phyloP scores from a whole-genome alignment of 768 basidiomycete species.

The Mycena pura region DNA sequence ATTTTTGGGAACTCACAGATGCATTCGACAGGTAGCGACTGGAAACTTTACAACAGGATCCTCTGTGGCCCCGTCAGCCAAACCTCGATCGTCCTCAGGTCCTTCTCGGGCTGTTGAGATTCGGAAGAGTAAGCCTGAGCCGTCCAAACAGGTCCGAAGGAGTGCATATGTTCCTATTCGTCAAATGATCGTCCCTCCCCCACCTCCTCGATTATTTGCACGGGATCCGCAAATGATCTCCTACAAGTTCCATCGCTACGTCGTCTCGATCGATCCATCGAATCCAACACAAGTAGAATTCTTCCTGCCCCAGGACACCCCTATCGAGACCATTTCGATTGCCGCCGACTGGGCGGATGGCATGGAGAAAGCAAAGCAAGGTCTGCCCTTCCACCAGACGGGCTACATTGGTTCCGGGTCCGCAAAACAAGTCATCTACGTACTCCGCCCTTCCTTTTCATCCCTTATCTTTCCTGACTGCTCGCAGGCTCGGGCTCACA shows the following conservation, averaged over 20 bases:
- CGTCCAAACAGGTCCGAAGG: not conserved
- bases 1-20: not conserved
- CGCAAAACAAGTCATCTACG: slow-evolving; percentile 24
- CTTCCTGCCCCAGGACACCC: not conserved
- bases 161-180: not conserved
- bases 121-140: too few relatives aligned
- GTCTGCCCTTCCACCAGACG: not conserved
- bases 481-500: slow-evolving; percentile 2
- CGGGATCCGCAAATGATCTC: not conserved
- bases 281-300: not conserved
- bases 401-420: slow-evolving; percentile 24
- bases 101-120: not conserved
- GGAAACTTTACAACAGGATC: not conserved
- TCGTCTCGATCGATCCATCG: not conserved
- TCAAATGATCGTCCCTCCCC: not conserved
- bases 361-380: not conserved
- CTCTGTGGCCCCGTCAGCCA: not conserved
- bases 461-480: not conserved
- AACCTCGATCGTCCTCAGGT: too few relatives aligned
- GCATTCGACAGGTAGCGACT: too few relatives aligned
- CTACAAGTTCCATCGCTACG: not conserved
- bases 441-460: not conserved
- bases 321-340: not conserved
- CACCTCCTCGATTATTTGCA: too few relatives aligned
- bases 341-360: slow-evolving; percentile 6